Conservation (phyloP, 2,329 filamentous ascomycete genomes). For the Fusarium sp. region DNA sequence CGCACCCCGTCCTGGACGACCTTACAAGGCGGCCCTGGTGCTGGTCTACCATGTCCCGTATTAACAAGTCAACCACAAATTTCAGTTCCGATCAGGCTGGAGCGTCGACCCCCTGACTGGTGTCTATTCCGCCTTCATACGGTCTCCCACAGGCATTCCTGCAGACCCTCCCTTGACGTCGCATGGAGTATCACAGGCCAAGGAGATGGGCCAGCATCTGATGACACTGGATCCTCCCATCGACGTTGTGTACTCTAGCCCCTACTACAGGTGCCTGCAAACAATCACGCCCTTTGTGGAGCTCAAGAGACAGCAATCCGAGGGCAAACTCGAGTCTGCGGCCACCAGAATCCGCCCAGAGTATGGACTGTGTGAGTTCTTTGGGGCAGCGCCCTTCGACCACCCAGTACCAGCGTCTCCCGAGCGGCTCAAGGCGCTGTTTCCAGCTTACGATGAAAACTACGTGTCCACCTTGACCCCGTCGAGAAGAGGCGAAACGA, state of each 20-base stretch:
- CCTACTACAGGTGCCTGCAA: conserved; percentile 89
- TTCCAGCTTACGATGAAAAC: conserved; percentile 69
- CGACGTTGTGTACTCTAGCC: conserved; percentile 83
- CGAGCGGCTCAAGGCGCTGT: conserved; percentile 72
- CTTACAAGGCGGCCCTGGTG: background rate
- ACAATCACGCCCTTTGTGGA: conserved; percentile 79
- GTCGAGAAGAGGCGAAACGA: conserved; percentile 79
- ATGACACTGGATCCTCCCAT: conserved; percentile 73
- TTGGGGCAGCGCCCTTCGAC: conserved; percentile 85
- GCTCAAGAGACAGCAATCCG: conserved; percentile 50
- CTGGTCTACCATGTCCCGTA: background rate
- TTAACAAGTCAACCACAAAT: conserved; percentile 33
- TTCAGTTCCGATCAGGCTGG: conserved; percentile 91
- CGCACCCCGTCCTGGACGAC: conserved; percentile 1
- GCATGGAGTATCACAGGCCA: conserved; percentile 86
- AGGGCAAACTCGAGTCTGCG: conserved; percentile 28
- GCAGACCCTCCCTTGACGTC: conserved; percentile 89
- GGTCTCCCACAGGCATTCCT: conserved; percentile 87
- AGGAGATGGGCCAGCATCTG: conserved; percentile 79
- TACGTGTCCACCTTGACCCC: conserved; percentile 77
- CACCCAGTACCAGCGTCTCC: conserved; percentile 83
- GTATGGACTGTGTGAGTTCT: conserved; percentile 84
- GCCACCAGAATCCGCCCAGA: conserved; percentile 65
- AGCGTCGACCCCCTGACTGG: conserved; percentile 85
- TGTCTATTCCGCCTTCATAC: conserved; percentile 78